These are phyloP conservation scores for Mortierella polycephala DNA, from an alignment of 371 early-diverging fungal species.

Conservation along the genomic window DNA sequence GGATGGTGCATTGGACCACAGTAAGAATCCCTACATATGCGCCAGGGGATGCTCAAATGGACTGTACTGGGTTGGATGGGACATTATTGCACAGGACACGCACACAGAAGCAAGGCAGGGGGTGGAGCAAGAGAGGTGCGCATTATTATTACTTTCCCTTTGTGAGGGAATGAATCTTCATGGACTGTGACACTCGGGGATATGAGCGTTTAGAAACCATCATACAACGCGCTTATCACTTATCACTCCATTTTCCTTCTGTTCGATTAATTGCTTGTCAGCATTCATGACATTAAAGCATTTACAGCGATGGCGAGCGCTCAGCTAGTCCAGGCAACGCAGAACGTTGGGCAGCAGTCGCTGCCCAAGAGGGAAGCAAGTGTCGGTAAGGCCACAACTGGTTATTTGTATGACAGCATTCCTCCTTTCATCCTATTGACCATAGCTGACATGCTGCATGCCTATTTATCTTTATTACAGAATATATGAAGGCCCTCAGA, in stretches of 20 bases:
- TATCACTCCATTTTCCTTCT: neutral
- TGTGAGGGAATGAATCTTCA: neutral
- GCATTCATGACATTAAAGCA: constrained; percentile 51
- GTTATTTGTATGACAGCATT: neutral
- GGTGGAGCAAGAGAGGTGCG: neutral
- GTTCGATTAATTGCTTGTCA: neutral
- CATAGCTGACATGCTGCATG: neutral
- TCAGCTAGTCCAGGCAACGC: constrained; percentile 33
- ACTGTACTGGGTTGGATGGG: neutral
- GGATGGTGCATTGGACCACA: neutral
- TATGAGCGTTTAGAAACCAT: neutral
- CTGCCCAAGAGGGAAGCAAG: constrained; percentile 34
- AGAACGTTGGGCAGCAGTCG: constrained; percentile 25
- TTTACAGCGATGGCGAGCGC: constrained; percentile 51
- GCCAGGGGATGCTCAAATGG: neutral
- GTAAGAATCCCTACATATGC: neutral
- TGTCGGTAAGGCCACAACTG: constrained; percentile 24
- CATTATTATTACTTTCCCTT: neutral
- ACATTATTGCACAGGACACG: neutral
- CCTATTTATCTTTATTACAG: constrained; percentile 5
- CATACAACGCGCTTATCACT: neutral
- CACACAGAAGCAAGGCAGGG: neutral
- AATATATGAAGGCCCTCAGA: constrained; percentile 38
- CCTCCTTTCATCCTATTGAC: neutral
- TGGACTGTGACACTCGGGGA: neutral